Percentiles rank a stretch among this genome's conserved stretches.
These are phyloP conservation scores for Trametes villosa DNA, from an alignment of 768 basidiomycete species.

Conservation along the genomic window DNA sequence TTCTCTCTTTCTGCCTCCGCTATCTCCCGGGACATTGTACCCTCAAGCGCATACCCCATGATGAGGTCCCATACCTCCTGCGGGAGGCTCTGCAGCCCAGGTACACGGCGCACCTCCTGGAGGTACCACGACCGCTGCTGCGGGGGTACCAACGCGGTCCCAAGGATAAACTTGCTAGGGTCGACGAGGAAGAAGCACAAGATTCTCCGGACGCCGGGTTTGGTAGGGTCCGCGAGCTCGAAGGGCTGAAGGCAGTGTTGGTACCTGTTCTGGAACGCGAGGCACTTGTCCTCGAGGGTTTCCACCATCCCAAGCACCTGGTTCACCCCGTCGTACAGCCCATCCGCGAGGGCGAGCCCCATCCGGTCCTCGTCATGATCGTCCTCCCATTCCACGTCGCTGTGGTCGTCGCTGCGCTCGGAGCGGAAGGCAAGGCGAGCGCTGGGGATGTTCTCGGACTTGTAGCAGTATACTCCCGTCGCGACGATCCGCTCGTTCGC, in stretches of 20 bases:
- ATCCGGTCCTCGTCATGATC: background rate
- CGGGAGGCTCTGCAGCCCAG: too few species aligned
- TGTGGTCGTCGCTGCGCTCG: background rate
- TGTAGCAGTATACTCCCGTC: conserved; percentile 29
- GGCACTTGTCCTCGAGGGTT: conserved; percentile 32
- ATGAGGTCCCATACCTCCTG: too few species aligned
- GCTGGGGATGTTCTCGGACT: conserved; percentile 38
- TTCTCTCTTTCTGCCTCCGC: too few species aligned
- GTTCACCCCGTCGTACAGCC: conserved; percentile 11
- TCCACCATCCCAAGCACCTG: conserved; percentile 35
- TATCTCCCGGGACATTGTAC: too few species aligned
- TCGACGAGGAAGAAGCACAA: conserved; percentile 44
- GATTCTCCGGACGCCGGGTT: conserved; percentile 45
- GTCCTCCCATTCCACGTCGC: too few species aligned
- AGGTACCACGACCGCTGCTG: conserved; percentile 40
- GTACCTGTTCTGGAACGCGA: conserved; percentile 44
- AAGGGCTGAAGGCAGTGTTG: conserved; percentile 46
- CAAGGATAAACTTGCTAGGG: conserved; percentile 34
- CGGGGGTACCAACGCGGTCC: conserved; percentile 36
- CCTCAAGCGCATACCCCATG: too few species aligned
- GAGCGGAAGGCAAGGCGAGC: conserved; percentile 39
- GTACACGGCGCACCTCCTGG: too few species aligned
- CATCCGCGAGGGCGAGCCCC: conserved; percentile 2
- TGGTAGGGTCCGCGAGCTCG: conserved; percentile 36
- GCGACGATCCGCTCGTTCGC: conserved; percentile 23